Evolutionary conservation across 108 stramenopile genomes (phyloP), one percentile per base, ranked within the genome.

Genomic region (Hondaea fermentalgiana): DNA sequence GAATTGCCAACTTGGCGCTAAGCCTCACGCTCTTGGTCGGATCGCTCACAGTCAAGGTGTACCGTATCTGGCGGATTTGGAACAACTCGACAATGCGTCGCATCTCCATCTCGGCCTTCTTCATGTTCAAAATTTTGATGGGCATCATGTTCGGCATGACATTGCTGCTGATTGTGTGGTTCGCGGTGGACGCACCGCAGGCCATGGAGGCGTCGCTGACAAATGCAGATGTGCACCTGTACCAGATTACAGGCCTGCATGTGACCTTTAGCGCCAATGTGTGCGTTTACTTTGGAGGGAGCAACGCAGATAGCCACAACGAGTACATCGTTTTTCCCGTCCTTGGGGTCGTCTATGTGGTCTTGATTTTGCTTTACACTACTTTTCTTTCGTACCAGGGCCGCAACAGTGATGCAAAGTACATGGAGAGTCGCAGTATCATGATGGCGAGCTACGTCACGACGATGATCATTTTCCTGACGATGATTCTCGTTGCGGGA

Each of bases 1-100:
- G 76, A 1, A 28, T 83, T 16, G n/a, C 28, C 6, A n/a, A 83
- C 23, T 45, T 83, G 45, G 51, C 76, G 76, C 51, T 83, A 17
- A 83, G 76, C 1, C 19, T 83, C 1, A 83, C 76, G 51, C 76
- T 83, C 6, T 23, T 83, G 49, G 76, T 83, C 49, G 76, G 76
- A 10, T 12, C 76, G n/a, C 76, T 83, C 76, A 83, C 76, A 6
- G 76, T 83, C 76, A 83, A 83, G 23, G 76, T 83, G 3, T 83
- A 83, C 51, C 76, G 76, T 6, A 83, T 83, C 51, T 83, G 51
- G 49, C 19, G 51, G n/a, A 83, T 83, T 83, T 83, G 76, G 76
- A 83, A 47, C n/a, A 83, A 83, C 51, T 83, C 76, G 6, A 83
- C 76, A 35, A 83, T 83, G 76, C 19, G 28, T 21, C 76, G 76